These are phyloP conservation scores for Microascus cirrosus DNA, from an alignment of 2,329 filamentous ascomycete species.

Conservation along the genomic window DNA sequence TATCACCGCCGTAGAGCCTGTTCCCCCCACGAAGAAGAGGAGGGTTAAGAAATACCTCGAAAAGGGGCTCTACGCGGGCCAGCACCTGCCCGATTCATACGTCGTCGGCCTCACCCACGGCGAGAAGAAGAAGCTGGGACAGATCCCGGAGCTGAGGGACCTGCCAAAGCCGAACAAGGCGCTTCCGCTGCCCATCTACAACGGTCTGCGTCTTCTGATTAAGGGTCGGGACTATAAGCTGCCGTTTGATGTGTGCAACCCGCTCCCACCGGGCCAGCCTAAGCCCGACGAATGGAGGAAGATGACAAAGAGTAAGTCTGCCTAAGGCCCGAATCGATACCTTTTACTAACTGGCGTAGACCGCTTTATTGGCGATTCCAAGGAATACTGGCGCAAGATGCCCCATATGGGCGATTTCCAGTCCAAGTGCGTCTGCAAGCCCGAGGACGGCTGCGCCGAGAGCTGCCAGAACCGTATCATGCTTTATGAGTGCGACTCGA, in stretches of 20 bases:
- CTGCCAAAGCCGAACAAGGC: slow-evolving; percentile 39
- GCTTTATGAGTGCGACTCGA: slow-evolving; percentile 91
- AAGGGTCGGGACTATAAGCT: slow-evolving; percentile 74
- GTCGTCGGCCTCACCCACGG: slow-evolving; percentile 33
- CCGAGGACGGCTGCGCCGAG: slow-evolving; percentile 74
- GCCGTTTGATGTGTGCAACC: slow-evolving; percentile 82
- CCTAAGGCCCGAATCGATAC: not conserved
- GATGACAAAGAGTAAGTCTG: slow-evolving; percentile 72
- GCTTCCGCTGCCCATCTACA: slow-evolving; percentile 70
- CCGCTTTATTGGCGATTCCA: slow-evolving; percentile 79
- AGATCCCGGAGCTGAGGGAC: slow-evolving; percentile 33
- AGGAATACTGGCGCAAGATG: slow-evolving; percentile 68
- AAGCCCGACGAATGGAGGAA: slow-evolving; percentile 91
- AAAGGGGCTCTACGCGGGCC: slow-evolving; percentile 81
- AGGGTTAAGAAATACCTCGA: slow-evolving; percentile 65
- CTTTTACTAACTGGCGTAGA: slow-evolving; percentile 41
- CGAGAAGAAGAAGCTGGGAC: slow-evolving; percentile 40
- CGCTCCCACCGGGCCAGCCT: slow-evolving; percentile 72
- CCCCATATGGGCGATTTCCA: slow-evolving; percentile 64
- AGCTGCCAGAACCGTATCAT: slow-evolving; percentile 91
- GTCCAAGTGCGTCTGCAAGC: slow-evolving; percentile 66
- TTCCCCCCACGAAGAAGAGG: slow-evolving; percentile 25
- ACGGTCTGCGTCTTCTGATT: slow-evolving; percentile 59
- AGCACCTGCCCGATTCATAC: slow-evolving; percentile 43
- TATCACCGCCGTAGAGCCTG: not conserved